phyloP scores from a whole-genome alignment of 805 yeast genomes.

The Saturnispora besseyi region DNA sequence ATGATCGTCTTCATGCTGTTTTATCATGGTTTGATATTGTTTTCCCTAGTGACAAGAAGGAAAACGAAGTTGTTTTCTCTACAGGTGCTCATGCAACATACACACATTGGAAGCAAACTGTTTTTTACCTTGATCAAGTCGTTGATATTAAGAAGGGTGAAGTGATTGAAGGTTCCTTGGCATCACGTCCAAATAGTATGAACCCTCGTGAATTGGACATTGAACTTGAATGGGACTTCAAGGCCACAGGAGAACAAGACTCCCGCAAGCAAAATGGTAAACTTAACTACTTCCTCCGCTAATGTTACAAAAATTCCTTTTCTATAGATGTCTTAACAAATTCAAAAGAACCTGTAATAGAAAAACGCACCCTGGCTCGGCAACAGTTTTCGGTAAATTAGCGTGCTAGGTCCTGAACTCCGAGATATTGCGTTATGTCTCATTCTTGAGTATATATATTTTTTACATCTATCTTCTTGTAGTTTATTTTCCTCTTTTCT shows the following conservation, averaged over 20 bases:
- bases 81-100: conserved; percentile 92
- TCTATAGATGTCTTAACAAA: neutral
- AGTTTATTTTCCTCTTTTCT: neutral
- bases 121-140: conserved; percentile 75
- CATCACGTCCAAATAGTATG: conserved; percentile 62
- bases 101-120: conserved; percentile 99
- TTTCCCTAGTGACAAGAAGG: conserved; percentile 50
- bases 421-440: neutral
- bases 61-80: conserved; percentile 62
- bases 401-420: neutral
- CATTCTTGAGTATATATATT: neutral
- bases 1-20: conserved; percentile 79
- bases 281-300: conserved; percentile 66
- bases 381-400: neutral
- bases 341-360: neutral
- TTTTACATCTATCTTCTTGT: neutral
- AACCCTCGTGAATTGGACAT: conserved; percentile 92
- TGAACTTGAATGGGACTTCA: conserved; percentile 51
- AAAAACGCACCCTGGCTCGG: neutral
- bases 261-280: conserved; percentile 50
- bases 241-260: conserved; percentile 30
- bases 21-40: conserved; percentile 93
- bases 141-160: conserved; percentile 74
- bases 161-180: conserved; percentile 56
- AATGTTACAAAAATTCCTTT: conserved; percentile 7